phyloP scores from a whole-genome alignment of 2,329 filamentous ascomycete genomes.

The Diplodia intermedia region DNA sequence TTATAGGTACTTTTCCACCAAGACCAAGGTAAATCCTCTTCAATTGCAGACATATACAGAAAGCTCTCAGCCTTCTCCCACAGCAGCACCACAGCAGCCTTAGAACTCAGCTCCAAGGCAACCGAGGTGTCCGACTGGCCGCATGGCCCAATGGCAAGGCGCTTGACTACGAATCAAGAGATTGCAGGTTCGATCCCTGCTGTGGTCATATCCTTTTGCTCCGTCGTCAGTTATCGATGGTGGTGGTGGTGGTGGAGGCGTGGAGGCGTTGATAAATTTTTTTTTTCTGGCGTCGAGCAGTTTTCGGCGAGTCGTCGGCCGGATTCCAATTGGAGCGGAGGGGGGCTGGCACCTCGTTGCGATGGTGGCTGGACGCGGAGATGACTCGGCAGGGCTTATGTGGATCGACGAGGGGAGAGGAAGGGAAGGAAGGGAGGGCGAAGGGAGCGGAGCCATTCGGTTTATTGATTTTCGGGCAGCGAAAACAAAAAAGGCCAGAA shows the following conservation, averaged over 20 bases:
- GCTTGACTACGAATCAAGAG: conserved; percentile 62
- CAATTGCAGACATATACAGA: not conserved
- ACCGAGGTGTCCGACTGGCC: conserved; percentile 10
- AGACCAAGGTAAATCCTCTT: not conserved
- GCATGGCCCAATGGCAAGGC: conserved; percentile 64
- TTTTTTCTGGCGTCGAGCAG: not conserved
- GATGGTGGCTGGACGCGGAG: not conserved
- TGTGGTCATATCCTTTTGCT: conserved; percentile 29
- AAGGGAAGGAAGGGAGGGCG: not conserved
- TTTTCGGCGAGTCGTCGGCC: not conserved
- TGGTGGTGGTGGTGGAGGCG: not conserved
- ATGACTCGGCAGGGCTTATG: not conserved
- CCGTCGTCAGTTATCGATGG: not conserved
- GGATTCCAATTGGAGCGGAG: not conserved
- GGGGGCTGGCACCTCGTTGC: too few relatives aligned
- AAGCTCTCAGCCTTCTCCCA: not conserved
- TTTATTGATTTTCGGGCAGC: conserved; percentile 4
- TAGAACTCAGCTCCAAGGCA: not conserved
- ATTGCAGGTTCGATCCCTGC: conserved; percentile 43
- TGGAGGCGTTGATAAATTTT: not conserved
- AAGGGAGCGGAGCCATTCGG: not conserved
- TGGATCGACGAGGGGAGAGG: not conserved
- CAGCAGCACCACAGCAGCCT: not conserved
- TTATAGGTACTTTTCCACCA: too few relatives aligned
- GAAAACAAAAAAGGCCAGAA: not conserved